Conservation (phyloP, 1,139 yeast species). For the Sugiyamaella paludigena region DNA sequence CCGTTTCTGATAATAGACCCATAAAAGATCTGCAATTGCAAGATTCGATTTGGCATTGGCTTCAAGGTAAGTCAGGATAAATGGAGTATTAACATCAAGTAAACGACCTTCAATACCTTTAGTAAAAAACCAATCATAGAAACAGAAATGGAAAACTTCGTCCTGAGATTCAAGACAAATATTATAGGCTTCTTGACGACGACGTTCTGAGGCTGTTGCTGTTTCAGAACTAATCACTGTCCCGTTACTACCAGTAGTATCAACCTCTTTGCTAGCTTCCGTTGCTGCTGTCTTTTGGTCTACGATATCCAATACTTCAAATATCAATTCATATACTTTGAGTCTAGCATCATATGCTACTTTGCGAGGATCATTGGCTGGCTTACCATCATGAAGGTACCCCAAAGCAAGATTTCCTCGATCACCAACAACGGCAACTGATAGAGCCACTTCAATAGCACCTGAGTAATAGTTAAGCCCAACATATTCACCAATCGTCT, state of each 20-base stretch:
- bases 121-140: constrained; percentile 88
- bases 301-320: constrained; percentile 66
- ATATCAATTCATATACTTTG: constrained; percentile 68
- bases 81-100: constrained; percentile 78
- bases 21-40: constrained; percentile 74
- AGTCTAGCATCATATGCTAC: constrained; percentile 48
- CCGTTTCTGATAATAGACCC: constrained; percentile 86
- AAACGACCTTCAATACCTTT: constrained; percentile 77
- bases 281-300: constrained; percentile 59
- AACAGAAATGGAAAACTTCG: constrained; percentile 80
- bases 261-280: constrained; percentile 28
- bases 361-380: constrained; percentile 49
- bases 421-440: constrained; percentile 70
- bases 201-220: constrained; percentile 47
- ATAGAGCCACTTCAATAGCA: constrained; percentile 78
- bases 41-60: constrained; percentile 67
- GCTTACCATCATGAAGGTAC: constrained; percentile 51
- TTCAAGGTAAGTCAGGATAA: constrained; percentile 70
- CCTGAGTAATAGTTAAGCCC: constrained; percentile 78
- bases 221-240: constrained; percentile 45
- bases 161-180: constrained; percentile 74
- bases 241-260: constrained; percentile 24
- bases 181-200: constrained; percentile 53
- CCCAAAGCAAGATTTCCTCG: constrained; percentile 55
- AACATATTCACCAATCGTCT: constrained; percentile 74